These are phyloP conservation scores for Boletus rubropictus DNA, from an alignment of 768 basidiomycete species.

Conservation along the genomic window DNA sequence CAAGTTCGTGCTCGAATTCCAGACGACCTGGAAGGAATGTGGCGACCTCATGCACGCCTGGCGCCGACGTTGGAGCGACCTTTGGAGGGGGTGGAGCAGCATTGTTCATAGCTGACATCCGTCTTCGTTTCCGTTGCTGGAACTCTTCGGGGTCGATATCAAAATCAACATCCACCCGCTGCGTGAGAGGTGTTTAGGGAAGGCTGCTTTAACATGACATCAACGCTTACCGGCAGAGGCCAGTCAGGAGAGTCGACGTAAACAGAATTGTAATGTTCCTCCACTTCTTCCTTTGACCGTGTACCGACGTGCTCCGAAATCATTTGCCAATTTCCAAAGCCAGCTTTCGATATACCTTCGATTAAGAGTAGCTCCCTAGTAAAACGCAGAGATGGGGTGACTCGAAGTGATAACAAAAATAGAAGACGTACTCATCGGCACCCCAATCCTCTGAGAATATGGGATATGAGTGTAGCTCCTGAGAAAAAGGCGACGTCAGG, in stretches of 20 bases:
- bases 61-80: constrained; percentile 78
- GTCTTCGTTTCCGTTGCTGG: constrained; percentile 80
- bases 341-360: constrained; percentile 81
- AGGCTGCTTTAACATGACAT: constrained; percentile 1
- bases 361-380: constrained; percentile 80
- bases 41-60: constrained; percentile 86
- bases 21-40: constrained; percentile 94
- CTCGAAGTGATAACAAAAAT: not conserved
- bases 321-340: constrained; percentile 95
- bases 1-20: constrained; percentile 96
- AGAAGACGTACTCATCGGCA: constrained; percentile 78
- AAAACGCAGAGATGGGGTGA: constrained; percentile 2
- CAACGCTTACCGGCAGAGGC: constrained; percentile 68
- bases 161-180: constrained; percentile 53
- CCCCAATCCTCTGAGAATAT: constrained; percentile 96
- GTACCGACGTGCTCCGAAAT: constrained; percentile 94
- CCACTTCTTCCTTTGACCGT: constrained; percentile 88
- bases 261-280: constrained; percentile 77
- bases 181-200: not conserved
- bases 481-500: constrained; percentile 4
- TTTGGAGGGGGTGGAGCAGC: constrained; percentile 55
- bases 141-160: constrained; percentile 76
- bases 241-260: constrained; percentile 76
- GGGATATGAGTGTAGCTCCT: constrained; percentile 96
- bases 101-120: constrained; percentile 77